phyloP scores from a whole-genome alignment of 148 eudicot genomes.

The Rhododendron henanense region DNA sequence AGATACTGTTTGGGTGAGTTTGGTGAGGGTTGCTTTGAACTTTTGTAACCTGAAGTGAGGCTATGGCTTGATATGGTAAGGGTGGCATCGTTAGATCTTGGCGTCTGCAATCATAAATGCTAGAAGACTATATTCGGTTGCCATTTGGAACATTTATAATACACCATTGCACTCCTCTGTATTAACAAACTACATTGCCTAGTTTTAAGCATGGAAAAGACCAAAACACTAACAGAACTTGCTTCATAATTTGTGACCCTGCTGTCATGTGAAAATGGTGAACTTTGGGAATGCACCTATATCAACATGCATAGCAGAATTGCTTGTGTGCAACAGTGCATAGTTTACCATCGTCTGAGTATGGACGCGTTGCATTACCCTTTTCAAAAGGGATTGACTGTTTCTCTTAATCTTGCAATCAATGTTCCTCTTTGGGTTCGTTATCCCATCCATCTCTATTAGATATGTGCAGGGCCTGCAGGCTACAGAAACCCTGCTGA shows the following conservation, averaged over 20 bases:
- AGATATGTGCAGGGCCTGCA: neutral
- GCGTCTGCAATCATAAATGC: neutral
- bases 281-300: neutral
- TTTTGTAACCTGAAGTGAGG: neutral
- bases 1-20: neutral
- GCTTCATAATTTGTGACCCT: neutral
- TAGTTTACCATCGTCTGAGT: neutral
- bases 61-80: neutral
- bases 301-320: neutral
- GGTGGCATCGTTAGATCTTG: neutral
- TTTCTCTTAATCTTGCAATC: neutral
- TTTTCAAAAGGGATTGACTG: neutral
- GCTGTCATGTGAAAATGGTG: neutral
- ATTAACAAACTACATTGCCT: neutral
- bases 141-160: neutral
- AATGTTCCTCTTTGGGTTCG: neutral
- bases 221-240: neutral
- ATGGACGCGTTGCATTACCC: neutral
- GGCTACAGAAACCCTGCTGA: neutral
- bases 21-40: neutral
- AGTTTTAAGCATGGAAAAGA: neutral
- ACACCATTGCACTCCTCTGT: neutral
- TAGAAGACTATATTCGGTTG: neutral
- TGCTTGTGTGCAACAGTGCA: neutral
- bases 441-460: neutral